Conservation (phyloP, 805 yeast genomes). For the Metschnikowia colocasiae region DNA sequence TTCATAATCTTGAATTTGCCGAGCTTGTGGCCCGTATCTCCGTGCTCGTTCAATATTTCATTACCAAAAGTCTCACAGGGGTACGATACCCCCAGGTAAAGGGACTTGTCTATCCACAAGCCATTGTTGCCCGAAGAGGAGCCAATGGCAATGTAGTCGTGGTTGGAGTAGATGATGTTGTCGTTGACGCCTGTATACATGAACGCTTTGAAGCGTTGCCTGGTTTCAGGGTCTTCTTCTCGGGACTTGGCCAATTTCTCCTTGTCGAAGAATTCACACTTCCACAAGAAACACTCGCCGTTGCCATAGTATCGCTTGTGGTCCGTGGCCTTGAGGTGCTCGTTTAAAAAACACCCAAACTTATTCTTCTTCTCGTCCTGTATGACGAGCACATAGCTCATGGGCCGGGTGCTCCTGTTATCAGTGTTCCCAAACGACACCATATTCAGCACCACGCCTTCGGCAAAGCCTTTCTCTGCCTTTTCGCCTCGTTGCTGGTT, state of each 20-base stretch:
- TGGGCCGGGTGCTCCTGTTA: conserved; percentile 29
- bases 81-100: conserved; percentile 73
- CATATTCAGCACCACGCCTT: conserved; percentile 30
- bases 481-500: conserved; percentile 10
- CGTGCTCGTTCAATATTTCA: conserved; percentile 52
- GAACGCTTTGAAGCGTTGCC: conserved; percentile 62
- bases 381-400: conserved; percentile 73
- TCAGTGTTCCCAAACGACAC: conserved; percentile 24
- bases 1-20: conserved; percentile 72
- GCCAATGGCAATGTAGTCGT: conserved; percentile 76
- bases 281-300: conserved; percentile 95
- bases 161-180: conserved; percentile 77
- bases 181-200: conserved; percentile 88
- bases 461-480: conserved; percentile 35
- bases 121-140: conserved; percentile 94
- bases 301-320: conserved; percentile 80
- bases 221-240: conserved; percentile 7
- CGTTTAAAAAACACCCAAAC: conserved; percentile 82
- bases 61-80: conserved; percentile 86
- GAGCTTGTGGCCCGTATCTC: conserved; percentile 19
- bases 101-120: conserved; percentile 75
- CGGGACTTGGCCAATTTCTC: conserved; percentile 10
- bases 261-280: conserved; percentile 45
- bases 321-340: conserved; percentile 66
- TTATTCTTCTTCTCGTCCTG: conserved; percentile 58